A percentile compares a stretch with the other conserved stretches of the same genome.
Evolutionary conservation across 139 green algal genomes (phyloP).

Genomic region (Picochlorum sp.): DNA sequence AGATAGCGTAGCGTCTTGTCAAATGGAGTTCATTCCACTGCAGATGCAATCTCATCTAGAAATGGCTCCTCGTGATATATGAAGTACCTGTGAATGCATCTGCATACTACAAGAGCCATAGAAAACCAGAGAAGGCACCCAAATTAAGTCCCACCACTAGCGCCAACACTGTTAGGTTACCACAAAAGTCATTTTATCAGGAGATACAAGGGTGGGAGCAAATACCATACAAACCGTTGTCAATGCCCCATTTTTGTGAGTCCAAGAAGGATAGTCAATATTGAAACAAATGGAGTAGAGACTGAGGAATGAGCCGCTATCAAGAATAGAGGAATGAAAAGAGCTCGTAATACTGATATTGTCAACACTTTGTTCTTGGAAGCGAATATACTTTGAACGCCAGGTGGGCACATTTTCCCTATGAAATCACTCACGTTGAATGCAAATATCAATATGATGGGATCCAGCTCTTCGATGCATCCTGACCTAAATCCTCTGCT

Average conservation of each 20-base stretch:
- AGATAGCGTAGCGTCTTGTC: no score
- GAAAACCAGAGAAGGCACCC: slow-evolving; percentile 54
- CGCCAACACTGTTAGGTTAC: slow-evolving; percentile 67
- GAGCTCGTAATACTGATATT: slow-evolving; percentile 13
- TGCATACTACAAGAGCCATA: slow-evolving; percentile 42
- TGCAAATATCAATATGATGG: slow-evolving; percentile 60
- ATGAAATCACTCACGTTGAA: slow-evolving; percentile 68
- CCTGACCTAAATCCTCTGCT: slow-evolving; percentile 66
- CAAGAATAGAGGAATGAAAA: slow-evolving; percentile 52
- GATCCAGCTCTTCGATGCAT: slow-evolving; percentile 66
- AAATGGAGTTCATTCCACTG: no score
- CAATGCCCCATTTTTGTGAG: slow-evolving; percentile 57
- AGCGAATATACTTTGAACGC: background rate
- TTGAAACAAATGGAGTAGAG: slow-evolving; percentile 12
- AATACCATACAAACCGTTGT: slow-evolving; percentile 46
- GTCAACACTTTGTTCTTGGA: background rate
- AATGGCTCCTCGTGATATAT: no score
- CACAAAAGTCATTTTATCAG: slow-evolving; percentile 24
- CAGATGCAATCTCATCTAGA: no score
- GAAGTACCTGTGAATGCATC: background rate
- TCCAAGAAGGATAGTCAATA: slow-evolving; percentile 37
- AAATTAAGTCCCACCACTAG: slow-evolving; percentile 65
- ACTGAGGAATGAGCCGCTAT: slow-evolving; percentile 9
- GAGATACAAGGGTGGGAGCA: slow-evolving; percentile 3
- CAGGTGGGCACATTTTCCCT: slow-evolving; percentile 47